phyloP scores from a whole-genome alignment of 495 filamentous ascomycete species.

The Tuber brumale region DNA sequence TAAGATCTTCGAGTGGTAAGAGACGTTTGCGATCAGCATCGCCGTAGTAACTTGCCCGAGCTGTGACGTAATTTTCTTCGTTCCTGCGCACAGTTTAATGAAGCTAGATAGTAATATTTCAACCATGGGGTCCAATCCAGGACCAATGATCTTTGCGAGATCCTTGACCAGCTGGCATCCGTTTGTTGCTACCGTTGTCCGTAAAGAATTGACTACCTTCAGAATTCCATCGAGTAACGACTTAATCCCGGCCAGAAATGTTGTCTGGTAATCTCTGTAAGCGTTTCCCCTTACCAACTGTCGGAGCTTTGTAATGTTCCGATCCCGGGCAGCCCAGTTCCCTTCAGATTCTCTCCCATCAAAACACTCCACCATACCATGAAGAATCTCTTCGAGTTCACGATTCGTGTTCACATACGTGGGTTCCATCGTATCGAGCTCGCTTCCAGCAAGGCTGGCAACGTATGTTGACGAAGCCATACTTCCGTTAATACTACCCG shows the following conservation, averaged over 20 bases:
- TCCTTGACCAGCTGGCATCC: slow-evolving; percentile 83
- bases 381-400: slow-evolving; percentile 77
- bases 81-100: slow-evolving; percentile 75
- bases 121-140: slow-evolving; percentile 78
- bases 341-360: slow-evolving; percentile 84
- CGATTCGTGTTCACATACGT: slow-evolving; percentile 69
- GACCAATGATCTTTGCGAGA: slow-evolving; percentile 64
- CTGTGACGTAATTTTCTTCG: slow-evolving; percentile 83
- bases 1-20: slow-evolving; percentile 70
- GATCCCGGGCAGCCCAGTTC: slow-evolving; percentile 84
- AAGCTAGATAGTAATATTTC: slow-evolving; percentile 84
- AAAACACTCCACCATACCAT: slow-evolving; percentile 70
- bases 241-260: slow-evolving; percentile 64
- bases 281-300: slow-evolving; percentile 78
- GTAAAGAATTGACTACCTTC: slow-evolving; percentile 75
- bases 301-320: slow-evolving; percentile 66
- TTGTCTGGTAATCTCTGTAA: slow-evolving; percentile 63
- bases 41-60: slow-evolving; percentile 71
- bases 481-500: slow-evolving; percentile 47
- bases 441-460: slow-evolving; percentile 49
- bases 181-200: slow-evolving; percentile 81
- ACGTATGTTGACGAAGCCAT: slow-evolving; percentile 48
- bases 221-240: slow-evolving; percentile 78
- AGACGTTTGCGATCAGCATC: slow-evolving; percentile 65
- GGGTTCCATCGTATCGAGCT: slow-evolving; percentile 67